phyloP scores from a whole-genome alignment of 2,329 filamentous ascomycete genomes.

The Fusarium mexicanum region DNA sequence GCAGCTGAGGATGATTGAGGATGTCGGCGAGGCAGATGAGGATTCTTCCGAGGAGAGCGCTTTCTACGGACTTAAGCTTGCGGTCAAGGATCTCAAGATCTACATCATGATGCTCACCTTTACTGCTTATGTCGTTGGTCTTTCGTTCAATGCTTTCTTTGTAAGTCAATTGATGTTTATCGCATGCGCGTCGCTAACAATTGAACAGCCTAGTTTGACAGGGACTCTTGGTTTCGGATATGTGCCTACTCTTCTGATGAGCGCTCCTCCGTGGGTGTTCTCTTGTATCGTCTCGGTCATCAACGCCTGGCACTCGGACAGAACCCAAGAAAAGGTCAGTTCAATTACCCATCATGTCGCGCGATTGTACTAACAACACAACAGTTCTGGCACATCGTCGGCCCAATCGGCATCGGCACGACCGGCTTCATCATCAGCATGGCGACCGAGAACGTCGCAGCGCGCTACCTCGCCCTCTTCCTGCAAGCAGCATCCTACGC shows the following conservation, averaged over 20 bases:
- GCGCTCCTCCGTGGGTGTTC: slow-evolving; percentile 67
- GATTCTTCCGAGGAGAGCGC: slow-evolving; percentile 60
- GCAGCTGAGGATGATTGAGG: slow-evolving; percentile 65
- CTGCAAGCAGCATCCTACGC: slow-evolving; percentile 67
- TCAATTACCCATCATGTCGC: neutral
- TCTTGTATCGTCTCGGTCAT: slow-evolving; percentile 65
- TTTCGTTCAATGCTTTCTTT: slow-evolving; percentile 69
- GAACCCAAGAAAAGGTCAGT: slow-evolving; percentile 61
- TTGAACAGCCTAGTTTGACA: slow-evolving; percentile 56
- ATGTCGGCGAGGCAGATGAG: slow-evolving; percentile 65
- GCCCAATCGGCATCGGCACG: slow-evolving; percentile 63
- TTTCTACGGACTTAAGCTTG: slow-evolving; percentile 66
- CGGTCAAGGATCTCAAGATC: slow-evolving; percentile 68
- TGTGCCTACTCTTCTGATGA: slow-evolving; percentile 64
- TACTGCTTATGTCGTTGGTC: slow-evolving; percentile 67
- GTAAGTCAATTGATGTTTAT: neutral
- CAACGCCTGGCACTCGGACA: slow-evolving; percentile 66
- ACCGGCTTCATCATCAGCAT: slow-evolving; percentile 69
- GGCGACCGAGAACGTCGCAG: slow-evolving; percentile 64
- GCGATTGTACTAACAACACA: neutral
- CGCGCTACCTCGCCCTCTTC: slow-evolving; percentile 69
- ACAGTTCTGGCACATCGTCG: slow-evolving; percentile 67
- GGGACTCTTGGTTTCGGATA: slow-evolving; percentile 62
- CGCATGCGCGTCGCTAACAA: neutral
- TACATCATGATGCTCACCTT: slow-evolving; percentile 72